These are phyloP conservation scores for Saccharomyces eubayanus DNA, from an alignment of 805 yeast genomes.

Conservation along the genomic window DNA sequence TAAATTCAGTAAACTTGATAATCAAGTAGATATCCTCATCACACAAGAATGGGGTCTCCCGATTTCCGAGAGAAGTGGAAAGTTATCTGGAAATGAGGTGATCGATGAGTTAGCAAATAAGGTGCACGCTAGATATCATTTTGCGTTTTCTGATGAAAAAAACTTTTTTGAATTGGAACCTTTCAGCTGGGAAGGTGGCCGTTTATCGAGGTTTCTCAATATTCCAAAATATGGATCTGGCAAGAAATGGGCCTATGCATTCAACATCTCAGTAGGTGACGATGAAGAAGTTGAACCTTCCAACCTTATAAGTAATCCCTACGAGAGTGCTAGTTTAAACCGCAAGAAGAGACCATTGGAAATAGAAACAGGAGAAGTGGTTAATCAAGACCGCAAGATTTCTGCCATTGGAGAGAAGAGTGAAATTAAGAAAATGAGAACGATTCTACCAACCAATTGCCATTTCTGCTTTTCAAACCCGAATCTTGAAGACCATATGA, in stretches of 20 bases:
- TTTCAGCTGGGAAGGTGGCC: slow-evolving; percentile 44
- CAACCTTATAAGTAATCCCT: slow-evolving; percentile 31
- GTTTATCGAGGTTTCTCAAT: slow-evolving; percentile 56
- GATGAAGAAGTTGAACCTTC: slow-evolving; percentile 21
- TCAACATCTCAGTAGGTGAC: slow-evolving; percentile 34
- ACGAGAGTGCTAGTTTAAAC: neutral
- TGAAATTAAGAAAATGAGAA: slow-evolving; percentile 28
- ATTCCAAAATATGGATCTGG: slow-evolving; percentile 49
- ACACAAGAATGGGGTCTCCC: slow-evolving; percentile 54
- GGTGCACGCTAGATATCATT: slow-evolving; percentile 58
- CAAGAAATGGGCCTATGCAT: slow-evolving; percentile 71
- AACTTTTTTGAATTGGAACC: slow-evolving; percentile 48
- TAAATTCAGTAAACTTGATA: slow-evolving; percentile 10
- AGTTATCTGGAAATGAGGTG: slow-evolving; percentile 38
- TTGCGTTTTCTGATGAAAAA: slow-evolving; percentile 38
- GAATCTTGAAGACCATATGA: slow-evolving; percentile 67
- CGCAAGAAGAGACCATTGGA: slow-evolving; percentile 9
- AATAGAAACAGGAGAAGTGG: slow-evolving; percentile 5
- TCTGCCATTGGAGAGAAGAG: slow-evolving; percentile 1
- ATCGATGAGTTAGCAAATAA: slow-evolving; percentile 41
- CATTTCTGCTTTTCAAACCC: slow-evolving; percentile 82
- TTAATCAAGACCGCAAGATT: neutral
- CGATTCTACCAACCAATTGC: slow-evolving; percentile 53
- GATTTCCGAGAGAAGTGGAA: slow-evolving; percentile 38
- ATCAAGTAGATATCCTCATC: slow-evolving; percentile 46